Evolutionary conservation across 2,329 filamentous ascomycete genomes (phyloP), one percentile per base, ranked within the genome.

Genomic region (Metarhizium humberi): DNA sequence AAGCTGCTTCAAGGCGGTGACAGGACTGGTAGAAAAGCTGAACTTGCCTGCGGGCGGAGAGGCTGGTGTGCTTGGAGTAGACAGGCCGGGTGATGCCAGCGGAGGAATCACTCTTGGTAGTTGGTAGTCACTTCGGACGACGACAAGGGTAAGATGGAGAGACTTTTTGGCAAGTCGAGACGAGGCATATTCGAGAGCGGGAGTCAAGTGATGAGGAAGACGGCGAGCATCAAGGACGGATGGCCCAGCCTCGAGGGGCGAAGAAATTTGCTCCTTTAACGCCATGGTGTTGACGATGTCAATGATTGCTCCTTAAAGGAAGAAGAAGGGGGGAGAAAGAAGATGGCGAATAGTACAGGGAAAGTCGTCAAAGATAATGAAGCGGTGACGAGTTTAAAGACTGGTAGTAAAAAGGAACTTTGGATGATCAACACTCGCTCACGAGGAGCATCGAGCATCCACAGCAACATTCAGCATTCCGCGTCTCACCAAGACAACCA

Each of bases 201-300:
- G 73, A 11, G 69, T 74, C 54, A 85, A 66, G 47, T 75, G 72
- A n/a, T 75, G 67, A 2, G 82, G 81, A n/a, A 86, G 73, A 56
- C 78, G 76, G 59, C 82, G 75, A 38, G 73, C 71, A 61, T 84
- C 79, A 57, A 84, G 76, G 54, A 85, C 72, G 20, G 82, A 85
- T 46, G 73, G 71, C 18, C 82, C 82, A 32, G 82, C 82, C 72
- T 85, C 83, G 55, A 86, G 75, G 14, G 83, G 82, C 51, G 80
- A 78, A 1, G 82, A 85, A 62, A 86, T 86, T 55, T 71, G 73
- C 55, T 75, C 71, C 69, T 82, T 85, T 63, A 79, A 72, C 43
- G 73, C 64, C 73, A 78, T 77, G 60, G 40, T 56, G 6, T 20
- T 36, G 34, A 36, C 32, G 49, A 40, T 40, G 18, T 36, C 5